Evolutionary conservation across 169 alveolate genomes (phyloP).

Genomic region (Neospora caninum): DNA sequence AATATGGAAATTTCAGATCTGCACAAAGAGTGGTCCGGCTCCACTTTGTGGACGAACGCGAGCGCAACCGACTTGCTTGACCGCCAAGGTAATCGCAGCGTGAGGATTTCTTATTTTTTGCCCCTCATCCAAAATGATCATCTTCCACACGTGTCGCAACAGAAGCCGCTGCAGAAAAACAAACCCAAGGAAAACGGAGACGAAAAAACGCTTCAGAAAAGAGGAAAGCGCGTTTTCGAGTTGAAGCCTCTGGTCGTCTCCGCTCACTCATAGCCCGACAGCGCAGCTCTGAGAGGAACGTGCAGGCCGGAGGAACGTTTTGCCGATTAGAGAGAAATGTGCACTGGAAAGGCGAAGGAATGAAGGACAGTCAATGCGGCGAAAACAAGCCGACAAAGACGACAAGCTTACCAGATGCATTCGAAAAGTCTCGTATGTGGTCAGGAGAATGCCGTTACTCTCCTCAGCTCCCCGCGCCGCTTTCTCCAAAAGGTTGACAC

Average conservation of each 20-base stretch:
- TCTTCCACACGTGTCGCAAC: slow-evolving; percentile 78
- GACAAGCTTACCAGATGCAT: slow-evolving; percentile 43
- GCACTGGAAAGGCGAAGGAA: neutral
- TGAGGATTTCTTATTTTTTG: slow-evolving; percentile 92
- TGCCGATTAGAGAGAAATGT: neutral
- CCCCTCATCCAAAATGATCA: slow-evolving; percentile 93
- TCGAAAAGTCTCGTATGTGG: slow-evolving; percentile 79
- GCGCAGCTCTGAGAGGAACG: too few species aligned
- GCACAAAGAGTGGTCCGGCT: too few species aligned
- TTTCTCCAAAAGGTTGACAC: neutral
- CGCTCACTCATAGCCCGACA: too few species aligned
- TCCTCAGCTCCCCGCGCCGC: slow-evolving; percentile 38
- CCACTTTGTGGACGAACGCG: too few species aligned
- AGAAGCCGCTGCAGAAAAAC: slow-evolving; percentile 20
- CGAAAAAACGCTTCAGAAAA: too few species aligned
- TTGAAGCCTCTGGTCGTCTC: too few species aligned
- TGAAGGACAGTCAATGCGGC: neutral
- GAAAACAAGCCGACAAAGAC: neutral
- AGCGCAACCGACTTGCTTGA: slow-evolving; percentile 68
- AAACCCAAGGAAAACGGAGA: neutral
- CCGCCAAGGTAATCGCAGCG: slow-evolving; percentile 86
- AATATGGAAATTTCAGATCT: too few species aligned
- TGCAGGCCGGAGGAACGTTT: too few species aligned
- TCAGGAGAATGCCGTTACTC: slow-evolving; percentile 63
- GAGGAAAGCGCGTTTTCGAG: too few species aligned